Percentiles rank a stretch among this genome's conserved stretches.
Conservation (phyloP, 1,284 basidiomycete genomes). For the Singerocomus rubriflavus region DNA sequence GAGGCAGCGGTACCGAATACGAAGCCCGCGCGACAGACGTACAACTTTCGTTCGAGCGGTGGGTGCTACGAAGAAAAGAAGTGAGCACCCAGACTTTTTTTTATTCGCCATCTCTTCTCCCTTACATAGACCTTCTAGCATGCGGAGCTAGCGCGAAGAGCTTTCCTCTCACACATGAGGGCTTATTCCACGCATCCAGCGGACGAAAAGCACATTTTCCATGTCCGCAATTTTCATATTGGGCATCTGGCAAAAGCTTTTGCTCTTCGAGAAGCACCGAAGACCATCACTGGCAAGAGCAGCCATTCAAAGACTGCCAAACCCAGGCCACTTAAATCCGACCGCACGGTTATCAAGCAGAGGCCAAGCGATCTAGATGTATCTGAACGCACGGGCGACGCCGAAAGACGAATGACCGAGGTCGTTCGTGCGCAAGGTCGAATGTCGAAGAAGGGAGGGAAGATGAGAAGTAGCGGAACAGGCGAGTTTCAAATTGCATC, state of each 20-base stretch:
- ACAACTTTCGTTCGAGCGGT: constrained; percentile 92
- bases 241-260: constrained; percentile 98
- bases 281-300: constrained; percentile 46
- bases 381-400: constrained; percentile 28
- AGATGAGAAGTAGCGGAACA: constrained; percentile 70
- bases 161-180: constrained; percentile 89
- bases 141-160: constrained; percentile 74
- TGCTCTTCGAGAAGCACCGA: constrained; percentile 91
- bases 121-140: constrained; percentile 49
- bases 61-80: constrained; percentile 77
- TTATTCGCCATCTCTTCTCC: not conserved
- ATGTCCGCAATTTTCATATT: constrained; percentile 89
- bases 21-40: constrained; percentile 94
- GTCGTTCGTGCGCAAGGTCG: constrained; percentile 86
- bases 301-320: constrained; percentile 22
- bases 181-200: constrained; percentile 98
- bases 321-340: constrained; percentile 33
- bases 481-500: constrained; percentile 84
- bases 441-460: constrained; percentile 75
- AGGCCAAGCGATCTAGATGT: constrained; percentile 42
- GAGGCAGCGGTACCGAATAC: constrained; percentile 76
- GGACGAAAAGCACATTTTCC: constrained; percentile 94
- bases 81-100: constrained; percentile 42
- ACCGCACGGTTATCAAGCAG: constrained; percentile 1
- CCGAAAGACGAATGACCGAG: constrained; percentile 85